These are phyloP conservation scores for Agrostemma githago DNA, from an alignment of 148 eudicot species.

Conservation along the genomic window DNA sequence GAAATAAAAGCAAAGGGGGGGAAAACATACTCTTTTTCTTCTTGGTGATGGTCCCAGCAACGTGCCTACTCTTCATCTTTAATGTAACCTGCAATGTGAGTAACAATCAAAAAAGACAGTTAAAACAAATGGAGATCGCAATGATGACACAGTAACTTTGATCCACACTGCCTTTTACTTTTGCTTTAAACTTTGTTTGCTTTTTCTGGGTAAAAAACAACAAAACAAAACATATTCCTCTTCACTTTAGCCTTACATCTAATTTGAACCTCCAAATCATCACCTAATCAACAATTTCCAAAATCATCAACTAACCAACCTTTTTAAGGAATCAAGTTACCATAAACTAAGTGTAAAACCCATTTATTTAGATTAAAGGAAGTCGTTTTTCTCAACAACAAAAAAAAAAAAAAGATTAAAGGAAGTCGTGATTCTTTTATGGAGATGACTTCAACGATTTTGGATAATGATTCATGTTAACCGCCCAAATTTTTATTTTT, in stretches of 20 bases:
- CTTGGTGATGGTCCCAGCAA: conserved; percentile 98
- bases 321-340: conserved; percentile 1
- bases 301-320: conserved; percentile 14
- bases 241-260: conserved; percentile 16
- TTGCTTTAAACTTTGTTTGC: conserved; percentile 24
- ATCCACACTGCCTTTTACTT: conserved; percentile 20
- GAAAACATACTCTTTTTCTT: conserved; percentile 91
- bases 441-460: too few relatives aligned
- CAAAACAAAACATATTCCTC: conserved; percentile 9
- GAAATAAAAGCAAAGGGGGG: conserved; percentile 36
- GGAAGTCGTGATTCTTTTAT: too few relatives aligned
- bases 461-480: too few relatives aligned
- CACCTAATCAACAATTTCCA: conserved; percentile 30
- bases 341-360: too few relatives aligned
- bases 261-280: conserved; percentile 26
- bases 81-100: conserved; percentile 62
- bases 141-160: conserved; percentile 31
- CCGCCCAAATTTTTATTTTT: too few relatives aligned
- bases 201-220: conserved; percentile 22
- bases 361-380: too few relatives aligned
- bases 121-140: conserved; percentile 30
- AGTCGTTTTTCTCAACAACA: too few relatives aligned
- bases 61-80: conserved; percentile 96
- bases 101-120: conserved; percentile 16
- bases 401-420: too few relatives aligned